These are phyloP conservation scores for Plasmodium reichenowi DNA, from an alignment of 169 alveolate species.

Conservation along the genomic window DNA sequence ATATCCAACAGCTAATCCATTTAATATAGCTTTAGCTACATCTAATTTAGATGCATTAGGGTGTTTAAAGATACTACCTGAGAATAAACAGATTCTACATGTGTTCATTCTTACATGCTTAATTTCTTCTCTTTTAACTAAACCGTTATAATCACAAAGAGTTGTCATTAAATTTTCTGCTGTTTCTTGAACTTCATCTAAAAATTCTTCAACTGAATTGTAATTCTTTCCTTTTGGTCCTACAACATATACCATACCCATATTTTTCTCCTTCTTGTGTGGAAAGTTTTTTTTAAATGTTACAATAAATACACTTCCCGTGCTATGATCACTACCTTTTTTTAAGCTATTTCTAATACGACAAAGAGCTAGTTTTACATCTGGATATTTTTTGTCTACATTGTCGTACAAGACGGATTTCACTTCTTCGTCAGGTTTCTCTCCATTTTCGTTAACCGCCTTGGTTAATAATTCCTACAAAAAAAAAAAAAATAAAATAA, in stretches of 20 bases:
- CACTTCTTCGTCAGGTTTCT: constrained; percentile 66
- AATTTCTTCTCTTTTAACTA: constrained; percentile 84
- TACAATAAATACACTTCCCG: constrained; percentile 76
- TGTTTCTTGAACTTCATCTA: constrained; percentile 80
- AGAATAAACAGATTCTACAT: constrained; percentile 83
- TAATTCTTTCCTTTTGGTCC: constrained; percentile 83
- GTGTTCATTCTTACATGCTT: constrained; percentile 79
- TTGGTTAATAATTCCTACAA: constrained; percentile 48
- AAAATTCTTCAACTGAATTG: constrained; percentile 77
- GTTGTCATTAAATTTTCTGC: constrained; percentile 88
- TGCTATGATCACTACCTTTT: constrained; percentile 35
- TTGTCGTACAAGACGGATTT: constrained; percentile 60
- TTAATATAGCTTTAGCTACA: constrained; percentile 80
- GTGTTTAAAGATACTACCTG: constrained; percentile 80
- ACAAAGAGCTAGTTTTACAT: constrained; percentile 70
- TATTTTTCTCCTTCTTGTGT: constrained; percentile 78
- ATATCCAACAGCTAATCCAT: constrained; percentile 87
- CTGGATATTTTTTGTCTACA: constrained; percentile 67
- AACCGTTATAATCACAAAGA: constrained; percentile 88
- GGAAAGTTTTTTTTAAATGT: constrained; percentile 73
- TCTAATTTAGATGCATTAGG: constrained; percentile 81
- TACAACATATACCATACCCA: constrained; percentile 83
- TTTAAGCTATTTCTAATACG: constrained; percentile 54
- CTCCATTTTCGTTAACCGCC: constrained; percentile 52
- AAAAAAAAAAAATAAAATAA: background rate